These are phyloP conservation scores for Phycomyces nitens DNA, from an alignment of 192 early-diverging fungal species.

Conservation along the genomic window DNA sequence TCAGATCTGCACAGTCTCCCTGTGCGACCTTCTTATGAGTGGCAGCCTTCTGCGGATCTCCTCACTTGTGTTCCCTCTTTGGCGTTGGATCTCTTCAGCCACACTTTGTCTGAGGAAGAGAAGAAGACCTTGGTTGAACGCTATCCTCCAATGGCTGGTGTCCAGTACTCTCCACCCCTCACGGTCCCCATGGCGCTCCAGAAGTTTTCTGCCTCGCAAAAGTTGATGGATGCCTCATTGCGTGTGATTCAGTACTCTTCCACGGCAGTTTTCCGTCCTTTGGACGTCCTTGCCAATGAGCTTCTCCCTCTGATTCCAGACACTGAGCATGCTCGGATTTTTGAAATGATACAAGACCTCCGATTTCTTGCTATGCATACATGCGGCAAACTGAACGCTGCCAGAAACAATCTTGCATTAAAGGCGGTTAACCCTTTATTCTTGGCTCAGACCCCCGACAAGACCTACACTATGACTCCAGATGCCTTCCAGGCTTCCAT, in stretches of 20 bases:
- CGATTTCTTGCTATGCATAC: too few species aligned
- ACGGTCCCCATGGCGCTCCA: not conserved
- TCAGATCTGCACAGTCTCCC: too few species aligned
- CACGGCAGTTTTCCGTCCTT: not conserved
- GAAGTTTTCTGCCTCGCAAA: not conserved
- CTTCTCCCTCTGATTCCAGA: not conserved
- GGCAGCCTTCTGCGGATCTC: constrained; percentile 5
- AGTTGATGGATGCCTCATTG: not conserved
- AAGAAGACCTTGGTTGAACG: constrained; percentile 6
- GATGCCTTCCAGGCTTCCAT: too few species aligned
- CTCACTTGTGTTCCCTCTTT: not conserved
- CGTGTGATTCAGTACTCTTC: not conserved
- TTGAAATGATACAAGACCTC: not conserved
- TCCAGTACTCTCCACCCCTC: not conserved
- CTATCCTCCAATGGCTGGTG: constrained; percentile 4
- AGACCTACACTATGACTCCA: too few species aligned
- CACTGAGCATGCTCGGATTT: not conserved
- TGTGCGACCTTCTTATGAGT: constrained; percentile 2
- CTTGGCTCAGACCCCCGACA: not conserved
- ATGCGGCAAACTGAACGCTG: too few species aligned
- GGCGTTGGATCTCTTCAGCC: not conserved
- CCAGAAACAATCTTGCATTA: not conserved
- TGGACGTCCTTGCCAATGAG: constrained; percentile 5
- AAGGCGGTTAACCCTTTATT: not conserved
- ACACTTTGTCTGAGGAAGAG: not conserved